A percentile compares a stretch with the other conserved stretches of the same genome.
Conservation (phyloP, 2,329 filamentous ascomycete species). For the Coniochaeta sp. region DNA sequence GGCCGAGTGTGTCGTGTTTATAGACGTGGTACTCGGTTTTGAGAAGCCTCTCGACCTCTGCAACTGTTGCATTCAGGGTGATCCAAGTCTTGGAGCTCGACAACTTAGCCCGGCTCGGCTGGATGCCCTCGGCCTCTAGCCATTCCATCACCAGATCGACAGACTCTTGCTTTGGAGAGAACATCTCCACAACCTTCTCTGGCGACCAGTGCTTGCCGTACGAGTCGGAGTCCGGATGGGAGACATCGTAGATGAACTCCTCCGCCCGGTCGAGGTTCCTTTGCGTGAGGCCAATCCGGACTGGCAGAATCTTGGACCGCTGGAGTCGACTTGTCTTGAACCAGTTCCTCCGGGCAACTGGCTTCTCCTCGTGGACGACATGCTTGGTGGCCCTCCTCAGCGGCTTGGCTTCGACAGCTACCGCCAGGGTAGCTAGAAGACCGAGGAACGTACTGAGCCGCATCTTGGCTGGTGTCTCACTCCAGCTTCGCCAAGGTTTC, state of each 20-base stretch:
- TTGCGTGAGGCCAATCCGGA: conserved; percentile 36
- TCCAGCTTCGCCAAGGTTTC: conserved; percentile 3
- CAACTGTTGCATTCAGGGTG: conserved; percentile 43
- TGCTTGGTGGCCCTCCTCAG: conserved; percentile 10
- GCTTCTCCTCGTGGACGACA: conserved; percentile 24
- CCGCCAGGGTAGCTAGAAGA: conserved; percentile 21
- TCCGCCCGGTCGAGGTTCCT: conserved; percentile 37
- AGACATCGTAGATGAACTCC: conserved; percentile 32
- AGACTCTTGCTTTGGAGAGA: conserved; percentile 32
- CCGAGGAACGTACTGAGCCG: conserved; percentile 11
- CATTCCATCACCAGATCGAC: conserved; percentile 43
- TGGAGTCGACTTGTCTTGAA: conserved; percentile 13
- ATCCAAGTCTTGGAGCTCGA: conserved; percentile 46
- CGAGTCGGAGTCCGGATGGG: conserved; percentile 33
- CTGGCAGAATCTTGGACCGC: conserved; percentile 19
- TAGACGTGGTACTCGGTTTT: conserved; percentile 45
- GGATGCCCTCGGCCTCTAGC: conserved; percentile 45
- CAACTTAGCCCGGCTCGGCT: conserved; percentile 35
- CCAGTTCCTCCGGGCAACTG: conserved; percentile 15
- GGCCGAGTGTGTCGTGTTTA: conserved; percentile 26
- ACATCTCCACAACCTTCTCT: conserved; percentile 32
- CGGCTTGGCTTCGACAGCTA: conserved; percentile 15
- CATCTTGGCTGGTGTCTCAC: conserved; percentile 12
- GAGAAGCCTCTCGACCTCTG: conserved; percentile 44
- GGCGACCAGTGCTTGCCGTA: conserved; percentile 40